Evolutionary conservation across 2,329 filamentous ascomycete species (phyloP).

Genomic region (Fusarium transvaalense): DNA sequence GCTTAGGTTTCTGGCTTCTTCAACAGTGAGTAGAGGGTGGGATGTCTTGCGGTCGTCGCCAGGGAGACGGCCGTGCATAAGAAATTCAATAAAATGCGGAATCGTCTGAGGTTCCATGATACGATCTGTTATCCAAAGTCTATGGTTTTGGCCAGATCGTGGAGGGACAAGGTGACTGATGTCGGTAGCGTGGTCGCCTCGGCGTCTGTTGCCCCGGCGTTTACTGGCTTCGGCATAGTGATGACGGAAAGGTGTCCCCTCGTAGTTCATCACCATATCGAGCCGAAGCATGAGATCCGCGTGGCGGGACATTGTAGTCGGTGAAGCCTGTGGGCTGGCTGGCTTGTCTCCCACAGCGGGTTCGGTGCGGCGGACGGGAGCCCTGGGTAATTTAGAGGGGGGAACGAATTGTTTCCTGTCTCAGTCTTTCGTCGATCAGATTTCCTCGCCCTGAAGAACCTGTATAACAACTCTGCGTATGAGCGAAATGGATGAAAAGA

Average conservation of each 20-base stretch:
- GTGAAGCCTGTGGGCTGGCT: neutral
- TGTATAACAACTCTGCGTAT: no score
- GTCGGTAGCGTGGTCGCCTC: neutral
- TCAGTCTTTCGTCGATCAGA: neutral
- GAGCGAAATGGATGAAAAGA: neutral
- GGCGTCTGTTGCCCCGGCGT: slow-evolving; percentile 16
- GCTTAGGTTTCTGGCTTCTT: slow-evolving; percentile 26
- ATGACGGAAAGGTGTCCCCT: slow-evolving; percentile 1
- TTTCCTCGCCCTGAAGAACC: no score
- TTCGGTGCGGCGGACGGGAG: no score
- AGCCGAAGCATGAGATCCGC: neutral
- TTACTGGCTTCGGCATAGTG: neutral
- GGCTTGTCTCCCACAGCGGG: no score
- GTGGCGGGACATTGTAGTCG: neutral
- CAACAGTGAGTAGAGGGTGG: slow-evolving; percentile 3
- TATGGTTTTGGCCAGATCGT: neutral
- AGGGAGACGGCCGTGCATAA: slow-evolving; percentile 22
- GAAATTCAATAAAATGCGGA: slow-evolving; percentile 38
- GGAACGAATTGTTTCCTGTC: accelerated
- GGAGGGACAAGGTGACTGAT: slow-evolving; percentile 8
- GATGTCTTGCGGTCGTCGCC: slow-evolving; percentile 12
- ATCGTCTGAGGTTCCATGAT: slow-evolving; percentile 45
- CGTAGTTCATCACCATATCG: slow-evolving; percentile 23
- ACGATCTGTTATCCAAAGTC: slow-evolving; percentile 42
- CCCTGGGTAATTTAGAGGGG: no score